Evolutionary conservation across 805 yeast species (phyloP).

Genomic region (Saccharomyces kudriavzevii): DNA sequence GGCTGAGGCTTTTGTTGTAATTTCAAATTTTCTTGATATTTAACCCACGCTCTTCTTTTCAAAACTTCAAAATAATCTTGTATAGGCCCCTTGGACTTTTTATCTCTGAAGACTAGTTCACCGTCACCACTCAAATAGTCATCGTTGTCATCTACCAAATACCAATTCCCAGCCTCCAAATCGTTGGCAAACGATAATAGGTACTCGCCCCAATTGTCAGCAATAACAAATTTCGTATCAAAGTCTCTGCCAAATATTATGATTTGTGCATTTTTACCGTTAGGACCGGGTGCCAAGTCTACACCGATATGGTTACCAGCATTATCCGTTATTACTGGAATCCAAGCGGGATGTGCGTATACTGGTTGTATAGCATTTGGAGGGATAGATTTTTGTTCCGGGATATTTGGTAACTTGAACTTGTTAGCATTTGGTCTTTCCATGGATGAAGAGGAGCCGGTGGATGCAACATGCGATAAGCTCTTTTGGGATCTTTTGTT

Average conservation of each 20-base stretch:
- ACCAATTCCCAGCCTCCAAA: constrained; percentile 75
- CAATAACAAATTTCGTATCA: constrained; percentile 80
- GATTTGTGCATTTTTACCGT: constrained; percentile 83
- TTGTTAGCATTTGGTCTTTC: constrained; percentile 15
- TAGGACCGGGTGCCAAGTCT: constrained; percentile 75
- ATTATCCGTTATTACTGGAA: constrained; percentile 81
- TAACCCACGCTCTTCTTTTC: constrained; percentile 28
- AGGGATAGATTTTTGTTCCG: constrained; percentile 65
- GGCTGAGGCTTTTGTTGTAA: constrained; percentile 1
- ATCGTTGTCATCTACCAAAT: constrained; percentile 55
- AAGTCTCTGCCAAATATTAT: constrained; percentile 90
- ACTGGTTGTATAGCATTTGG: constrained; percentile 61
- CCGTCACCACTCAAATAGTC: constrained; percentile 69
- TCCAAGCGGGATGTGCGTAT: constrained; percentile 89
- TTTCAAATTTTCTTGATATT: constrained; percentile 11
- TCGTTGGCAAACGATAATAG: constrained; percentile 77
- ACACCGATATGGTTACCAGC: constrained; percentile 89
- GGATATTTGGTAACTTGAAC: constrained; percentile 36
- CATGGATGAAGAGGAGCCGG: constrained; percentile 9
- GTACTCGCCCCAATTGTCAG: constrained; percentile 86
- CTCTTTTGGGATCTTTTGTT: constrained; percentile 20
- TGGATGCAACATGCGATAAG: constrained; percentile 11
- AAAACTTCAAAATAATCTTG: constrained; percentile 36
- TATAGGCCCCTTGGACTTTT: constrained; percentile 41
- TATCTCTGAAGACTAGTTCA: constrained; percentile 62